phyloP scores from a whole-genome alignment of 2,329 filamentous ascomycete species.

The Arthroderma sp. region DNA sequence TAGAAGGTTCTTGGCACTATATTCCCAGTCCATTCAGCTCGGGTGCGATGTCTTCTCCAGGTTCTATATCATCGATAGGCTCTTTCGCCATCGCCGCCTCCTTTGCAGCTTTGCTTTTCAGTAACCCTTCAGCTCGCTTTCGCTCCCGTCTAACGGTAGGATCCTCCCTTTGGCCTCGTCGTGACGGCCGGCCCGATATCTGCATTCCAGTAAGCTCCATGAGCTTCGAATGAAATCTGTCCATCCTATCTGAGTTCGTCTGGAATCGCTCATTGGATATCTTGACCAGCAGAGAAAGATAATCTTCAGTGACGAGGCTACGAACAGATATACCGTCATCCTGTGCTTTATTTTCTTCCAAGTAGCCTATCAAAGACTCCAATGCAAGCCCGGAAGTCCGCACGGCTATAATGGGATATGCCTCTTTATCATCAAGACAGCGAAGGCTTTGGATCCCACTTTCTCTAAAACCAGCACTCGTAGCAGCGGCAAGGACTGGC shows the following conservation, averaged over 20 bases:
- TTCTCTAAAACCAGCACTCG: slow-evolving; percentile 77
- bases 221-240: slow-evolving; percentile 23
- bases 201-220: slow-evolving; percentile 14
- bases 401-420: slow-evolving; percentile 67
- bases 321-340: slow-evolving; percentile 30
- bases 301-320: slow-evolving; percentile 50
- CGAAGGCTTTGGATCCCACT: slow-evolving; percentile 62
- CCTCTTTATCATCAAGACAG: slow-evolving; percentile 24
- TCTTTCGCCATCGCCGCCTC: slow-evolving; percentile 4
- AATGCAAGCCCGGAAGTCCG: slow-evolving; percentile 71
- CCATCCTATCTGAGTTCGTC: slow-evolving; percentile 27
- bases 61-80: neutral
- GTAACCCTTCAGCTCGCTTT: slow-evolving; percentile 30
- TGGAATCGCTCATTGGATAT: slow-evolving; percentile 53
- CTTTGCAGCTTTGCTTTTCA: slow-evolving; percentile 17
- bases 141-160: slow-evolving; percentile 23
- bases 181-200: slow-evolving; percentile 1
- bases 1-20: no score
- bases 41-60: neutral
- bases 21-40: no score
- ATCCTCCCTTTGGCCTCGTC: slow-evolving; percentile 25
- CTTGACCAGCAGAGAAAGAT: slow-evolving; percentile 52
- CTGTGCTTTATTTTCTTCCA: slow-evolving; percentile 14
- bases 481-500: slow-evolving; percentile 57
- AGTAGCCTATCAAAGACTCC: slow-evolving; percentile 62